Evolutionary conservation across 2,329 filamentous ascomycete genomes (phyloP), one percentile per base, ranked within the genome.

Genomic region (Ceratocystis alfenasii): DNA sequence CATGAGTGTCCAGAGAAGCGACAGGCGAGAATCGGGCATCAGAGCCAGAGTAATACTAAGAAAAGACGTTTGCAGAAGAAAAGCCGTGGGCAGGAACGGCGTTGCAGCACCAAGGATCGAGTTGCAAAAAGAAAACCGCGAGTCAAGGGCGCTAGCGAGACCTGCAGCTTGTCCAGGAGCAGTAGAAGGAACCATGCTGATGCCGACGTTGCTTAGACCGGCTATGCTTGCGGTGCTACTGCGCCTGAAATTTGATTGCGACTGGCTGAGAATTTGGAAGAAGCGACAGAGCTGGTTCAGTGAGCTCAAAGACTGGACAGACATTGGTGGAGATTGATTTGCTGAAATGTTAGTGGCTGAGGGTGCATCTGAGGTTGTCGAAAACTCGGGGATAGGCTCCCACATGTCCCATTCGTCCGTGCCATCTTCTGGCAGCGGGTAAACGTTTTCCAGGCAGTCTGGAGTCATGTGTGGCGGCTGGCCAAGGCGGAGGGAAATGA

Each of bases 371-470:
- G 12, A 25, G 20, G 17, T 20, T 10, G 67, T 57, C 3, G 75
- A 75, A 62, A 78, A 77, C 2, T 73, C 75, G 3, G 72, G 70
- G 67, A 78, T 78, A 30, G 84, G 81, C 20, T 79, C 78, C 87
- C 87, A 90, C 1, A 85, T 83, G 69, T 87, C 84, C 87, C 87
- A 90, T 74, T 90, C 87, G 71, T 90, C 87, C 22, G 87, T 75
- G 1, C 85, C 85, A 70, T 88, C 84, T 72, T 88, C 85, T 30
- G 83, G 78, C 1, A 87, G 75, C 2, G 75, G 73, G 8, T 79
- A 79, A 36, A 79, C 67, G 63, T 73, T 72, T 46, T 74, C 73
- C n/a, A 76, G 73, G 30, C 83, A 72, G 63, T 83, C 79, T 15
- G 77, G 75, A 8, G 74, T 71, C 65, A 86, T 76, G 71, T 82